Base-by-base conservation (phyloP, 1,284 basidiomycete genomes). In the Schizophyllum amplum region DNA sequence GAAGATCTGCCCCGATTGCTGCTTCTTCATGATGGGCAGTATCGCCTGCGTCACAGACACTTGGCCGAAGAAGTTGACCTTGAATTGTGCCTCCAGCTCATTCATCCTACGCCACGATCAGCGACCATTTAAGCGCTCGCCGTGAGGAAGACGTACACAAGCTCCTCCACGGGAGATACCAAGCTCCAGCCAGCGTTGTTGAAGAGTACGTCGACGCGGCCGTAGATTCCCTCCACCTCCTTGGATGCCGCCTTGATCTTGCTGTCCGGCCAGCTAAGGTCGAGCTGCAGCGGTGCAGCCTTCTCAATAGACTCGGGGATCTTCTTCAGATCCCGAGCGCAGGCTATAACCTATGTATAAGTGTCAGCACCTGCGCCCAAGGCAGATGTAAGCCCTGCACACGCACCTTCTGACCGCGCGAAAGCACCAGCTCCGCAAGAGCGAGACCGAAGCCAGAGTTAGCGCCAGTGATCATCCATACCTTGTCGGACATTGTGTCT, bases 401-500 rank as follows among this genome's bases (percentile, higher is more conserved):
- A 51, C 54, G 23, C 26, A 68, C 68, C 60, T 65, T 64, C 51
- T 68, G 65, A 2, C 67, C 67, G 26, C 64, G 62, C 0, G 64
- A 59, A 9, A 69, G 63, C 1, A 63, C 66, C 51, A 66, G 48
- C 20, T 60, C 52, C 6, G 67, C 63, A 2, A 69, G 58, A 4
- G 65, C 60, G 5, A 67, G 63, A 3, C 69, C 68, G 4, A 70
- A 59, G 25, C 69, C 68, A 1, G 68, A 68, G 57, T 65, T 70
- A 1, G 66, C 62, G 15, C 69, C 69, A 33, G 68, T 68, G 49
- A 69, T 66, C 11, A 70, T 61, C 69, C 67, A 69, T 26, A 68
- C 59, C 22, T 50, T 50, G 11, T 21, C 21, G 24, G 48, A 9
- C 48, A 50, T 50, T 11, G 24, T 20, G 13, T 5, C 9, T 22